These are phyloP conservation scores for Mucor circinelloides DNA, from an alignment of 371 early-diverging fungal genomes.

Conservation along the genomic window DNA sequence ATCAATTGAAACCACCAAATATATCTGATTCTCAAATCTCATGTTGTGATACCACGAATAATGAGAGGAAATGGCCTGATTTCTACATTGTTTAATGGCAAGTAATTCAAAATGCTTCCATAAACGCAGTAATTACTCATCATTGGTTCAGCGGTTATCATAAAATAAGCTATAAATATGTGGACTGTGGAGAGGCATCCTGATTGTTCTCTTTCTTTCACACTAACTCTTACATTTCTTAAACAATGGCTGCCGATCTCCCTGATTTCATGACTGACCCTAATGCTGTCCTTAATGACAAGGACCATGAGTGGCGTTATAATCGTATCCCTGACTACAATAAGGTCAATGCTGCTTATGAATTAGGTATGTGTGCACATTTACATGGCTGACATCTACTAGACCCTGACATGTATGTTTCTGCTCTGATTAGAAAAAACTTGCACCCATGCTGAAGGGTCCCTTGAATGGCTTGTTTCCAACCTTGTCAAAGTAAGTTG, in stretches of 20 bases:
- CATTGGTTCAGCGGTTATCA: neutral
- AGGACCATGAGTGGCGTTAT: constrained; percentile 52
- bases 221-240: neutral
- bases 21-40: neutral
- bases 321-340: constrained; percentile 52
- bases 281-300: constrained; percentile 56
- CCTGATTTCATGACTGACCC: constrained; percentile 59
- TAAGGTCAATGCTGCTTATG: constrained; percentile 50
- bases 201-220: neutral
- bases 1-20: too few relatives aligned
- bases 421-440: constrained; percentile 34
- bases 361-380: constrained; percentile 26
- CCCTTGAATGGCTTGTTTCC: constrained; percentile 49
- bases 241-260: constrained; percentile 28
- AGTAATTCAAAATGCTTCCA: neutral
- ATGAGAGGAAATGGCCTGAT: constrained; percentile 1
- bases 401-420: neutral
- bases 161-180: neutral
- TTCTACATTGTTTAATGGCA: neutral
- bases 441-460: constrained; percentile 45
- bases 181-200: neutral
- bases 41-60: neutral
- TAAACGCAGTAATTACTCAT: neutral
- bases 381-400: neutral
- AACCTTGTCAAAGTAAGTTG: constrained; percentile 52